Base-by-base conservation (phyloP, 2,329 filamentous ascomycete species). In the Calonectria fujianensis region DNA sequence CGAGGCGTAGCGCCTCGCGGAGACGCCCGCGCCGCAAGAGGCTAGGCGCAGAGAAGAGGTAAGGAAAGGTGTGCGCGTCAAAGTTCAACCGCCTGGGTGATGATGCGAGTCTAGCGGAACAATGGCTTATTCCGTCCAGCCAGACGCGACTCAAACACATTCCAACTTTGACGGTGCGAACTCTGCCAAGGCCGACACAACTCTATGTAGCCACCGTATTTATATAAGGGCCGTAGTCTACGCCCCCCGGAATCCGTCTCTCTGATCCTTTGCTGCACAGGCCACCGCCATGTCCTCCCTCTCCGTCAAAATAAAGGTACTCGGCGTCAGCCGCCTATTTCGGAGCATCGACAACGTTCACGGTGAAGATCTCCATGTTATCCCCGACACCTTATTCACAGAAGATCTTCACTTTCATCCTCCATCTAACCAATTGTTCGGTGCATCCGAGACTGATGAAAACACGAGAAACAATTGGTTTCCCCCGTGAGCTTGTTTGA, bases 371-470 rank as follows among this genome's bases (percentile, higher is more conserved):
- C 9, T 65, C 14, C 61, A 50, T 50, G 61, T 50, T 29, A 65
- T 48, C 20, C 61, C 61, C 9, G 61, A 65, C 11, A 65, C 61
- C 2, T 10, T 65, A 41, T 63, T 50, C 61, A 50, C 61, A n/a
- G 61, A 65, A 27, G 61, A 65, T 41, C 61, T 63, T 18, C 57
- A 65, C 18, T 65, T 18, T n/a, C 61, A 65, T 7, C 39, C 61
- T 9, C 61, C 61, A 18, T 65, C 61, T 8, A 65, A 65, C 11
- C 61, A 65, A 11, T 27, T 65, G 14, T 65, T 65, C 20, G 61
- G 61, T 4, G 61, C 61, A n/a, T 65, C 61, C 7, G 61, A 65
- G 41, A 50, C 61, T 18, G 41, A 65, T 50, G 61, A 65, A 35
- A 32, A 31, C 1, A 45, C 61, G 10, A 50, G 61, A 35, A 48